Evolutionary conservation across 139 green algal species (phyloP), one percentile per base, ranked within the genome.

Genomic region (Chlorella sp.): DNA sequence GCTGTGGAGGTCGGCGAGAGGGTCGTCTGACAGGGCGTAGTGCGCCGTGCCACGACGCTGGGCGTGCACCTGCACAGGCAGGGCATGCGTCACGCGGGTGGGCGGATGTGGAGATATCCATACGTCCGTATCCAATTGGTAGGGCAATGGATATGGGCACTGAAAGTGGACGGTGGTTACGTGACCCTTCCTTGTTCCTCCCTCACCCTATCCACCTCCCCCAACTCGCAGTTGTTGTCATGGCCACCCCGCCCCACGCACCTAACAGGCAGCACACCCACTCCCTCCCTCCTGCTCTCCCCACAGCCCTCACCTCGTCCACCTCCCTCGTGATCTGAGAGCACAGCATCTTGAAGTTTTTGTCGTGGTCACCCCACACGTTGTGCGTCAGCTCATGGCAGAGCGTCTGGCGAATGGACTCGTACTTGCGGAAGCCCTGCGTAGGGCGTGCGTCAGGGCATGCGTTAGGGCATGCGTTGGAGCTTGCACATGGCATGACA

Each of bases 361-460:
- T 51, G 35, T 71, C 65, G 33, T 71, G 65, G 26, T 50, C 10
- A 5, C 14, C 35, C 29, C 36, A 31, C 26, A 71, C 65, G 30
- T 71, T 71, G 65, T 71, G 65, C 33, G 65, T 51, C 65, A 71
- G 35, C 35, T 71, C 65, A 61, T 71, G 65, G 34, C 34, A 60
- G 35, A 71, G 34, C 23, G 65, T 71, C 35, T 34, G 23, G 29
- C 35, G 34, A 24, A 71, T 71, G 24, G 14, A 17, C 5, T 51
- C n/a, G 35, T 61, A 71, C 65, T 71, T 71, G 14, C 65, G 65
- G 26, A 71, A 71, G n/a, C 65, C 65, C 65, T 55, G 65, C 34
- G 61, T 61, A 35, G n/a, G n/a, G n/a, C n/a, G n/a, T n/a, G n/a
- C n/a, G n/a, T n/a, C n/a, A n/a, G n/a, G n/a, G n/a, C n/a, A n/a